These are phyloP conservation scores for Phialemoniopsis sp. DNA, from an alignment of 2,329 filamentous ascomycete species.

Conservation along the genomic window DNA sequence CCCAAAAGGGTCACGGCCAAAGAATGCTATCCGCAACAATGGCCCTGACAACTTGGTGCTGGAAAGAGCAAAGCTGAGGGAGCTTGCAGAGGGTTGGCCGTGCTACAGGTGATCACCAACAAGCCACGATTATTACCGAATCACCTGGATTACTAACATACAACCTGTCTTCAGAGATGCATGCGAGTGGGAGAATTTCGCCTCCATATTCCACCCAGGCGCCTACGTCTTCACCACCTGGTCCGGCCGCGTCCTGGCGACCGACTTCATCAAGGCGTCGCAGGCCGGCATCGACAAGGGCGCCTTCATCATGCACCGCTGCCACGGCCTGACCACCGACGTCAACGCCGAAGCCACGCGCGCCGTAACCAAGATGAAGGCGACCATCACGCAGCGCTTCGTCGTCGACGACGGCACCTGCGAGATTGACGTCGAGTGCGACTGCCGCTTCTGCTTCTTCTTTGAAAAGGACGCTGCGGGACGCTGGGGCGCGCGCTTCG, in stretches of 20 bases:
- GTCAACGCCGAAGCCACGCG: constrained; percentile 30
- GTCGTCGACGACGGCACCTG: constrained; percentile 27
- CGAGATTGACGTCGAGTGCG: constrained; percentile 39
- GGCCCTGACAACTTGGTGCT: constrained; percentile 36
- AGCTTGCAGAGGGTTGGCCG: constrained; percentile 45
- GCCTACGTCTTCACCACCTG: constrained; percentile 47
- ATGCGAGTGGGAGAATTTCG: constrained; percentile 48
- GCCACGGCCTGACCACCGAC: constrained; percentile 35
- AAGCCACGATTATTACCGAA: too few species aligned
- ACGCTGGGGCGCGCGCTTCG: constrained; percentile 36
- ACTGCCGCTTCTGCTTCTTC: constrained; percentile 42
- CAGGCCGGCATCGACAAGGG: constrained; percentile 34
- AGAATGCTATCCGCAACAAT: constrained; percentile 38
- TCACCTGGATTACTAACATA: not conserved
- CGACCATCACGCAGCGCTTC: constrained; percentile 45
- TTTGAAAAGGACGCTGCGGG: constrained; percentile 33
- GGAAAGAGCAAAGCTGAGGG: constrained; percentile 40
- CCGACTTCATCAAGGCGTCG: constrained; percentile 32
- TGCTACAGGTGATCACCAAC: constrained; percentile 20
- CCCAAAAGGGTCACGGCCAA: constrained; percentile 27
- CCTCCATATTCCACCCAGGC: constrained; percentile 42
- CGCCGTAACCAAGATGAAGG: constrained; percentile 45
- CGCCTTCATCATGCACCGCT: constrained; percentile 37
- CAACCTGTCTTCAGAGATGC: constrained; percentile 27
- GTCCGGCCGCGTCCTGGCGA: constrained; percentile 35